Percentiles rank a stretch among this genome's conserved stretches.
Evolutionary conservation across 805 yeast species (phyloP).

Genomic region (Schizosaccharomyces osmophilus): DNA sequence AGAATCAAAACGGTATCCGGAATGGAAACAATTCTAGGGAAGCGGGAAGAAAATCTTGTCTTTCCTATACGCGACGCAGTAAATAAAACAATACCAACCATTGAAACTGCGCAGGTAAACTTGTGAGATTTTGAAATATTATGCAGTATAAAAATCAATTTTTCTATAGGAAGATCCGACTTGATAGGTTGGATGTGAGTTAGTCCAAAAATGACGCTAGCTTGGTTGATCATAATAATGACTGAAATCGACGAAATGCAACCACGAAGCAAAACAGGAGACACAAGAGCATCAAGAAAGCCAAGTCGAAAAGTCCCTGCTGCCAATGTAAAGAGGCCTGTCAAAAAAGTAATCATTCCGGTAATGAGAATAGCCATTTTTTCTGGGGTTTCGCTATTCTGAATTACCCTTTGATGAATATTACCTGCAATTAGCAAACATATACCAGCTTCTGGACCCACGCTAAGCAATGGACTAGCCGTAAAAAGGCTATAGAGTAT

Average conservation of each 20-base stretch:
- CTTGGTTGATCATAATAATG: constrained; percentile 57
- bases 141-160: constrained; percentile 29
- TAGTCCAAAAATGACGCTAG: constrained; percentile 50
- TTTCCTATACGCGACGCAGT: constrained; percentile 19
- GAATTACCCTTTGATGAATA: constrained; percentile 27
- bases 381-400: constrained; percentile 15
- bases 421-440: constrained; percentile 65
- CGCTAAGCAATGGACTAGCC: constrained; percentile 68
- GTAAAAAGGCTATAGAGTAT: constrained; percentile 57
- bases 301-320: constrained; percentile 72
- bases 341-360: constrained; percentile 42
- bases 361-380: constrained; percentile 15
- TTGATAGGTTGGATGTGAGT: constrained; percentile 23
- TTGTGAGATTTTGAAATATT: constrained; percentile 26
- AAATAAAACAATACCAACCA: constrained; percentile 24
- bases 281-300: constrained; percentile 54
- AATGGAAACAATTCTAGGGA: constrained; percentile 30
- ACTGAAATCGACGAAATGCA: constrained; percentile 69
- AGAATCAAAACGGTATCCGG: constrained; percentile 78
- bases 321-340: constrained; percentile 48
- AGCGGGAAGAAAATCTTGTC: constrained; percentile 14
- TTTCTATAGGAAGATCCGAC: constrained; percentile 48
- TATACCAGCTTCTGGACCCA: constrained; percentile 79
- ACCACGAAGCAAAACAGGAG: constrained; percentile 55
- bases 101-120: constrained; percentile 39